Conservation (phyloP, 768 basidiomycete genomes). For the Phlebiopsis flavidoalba region DNA sequence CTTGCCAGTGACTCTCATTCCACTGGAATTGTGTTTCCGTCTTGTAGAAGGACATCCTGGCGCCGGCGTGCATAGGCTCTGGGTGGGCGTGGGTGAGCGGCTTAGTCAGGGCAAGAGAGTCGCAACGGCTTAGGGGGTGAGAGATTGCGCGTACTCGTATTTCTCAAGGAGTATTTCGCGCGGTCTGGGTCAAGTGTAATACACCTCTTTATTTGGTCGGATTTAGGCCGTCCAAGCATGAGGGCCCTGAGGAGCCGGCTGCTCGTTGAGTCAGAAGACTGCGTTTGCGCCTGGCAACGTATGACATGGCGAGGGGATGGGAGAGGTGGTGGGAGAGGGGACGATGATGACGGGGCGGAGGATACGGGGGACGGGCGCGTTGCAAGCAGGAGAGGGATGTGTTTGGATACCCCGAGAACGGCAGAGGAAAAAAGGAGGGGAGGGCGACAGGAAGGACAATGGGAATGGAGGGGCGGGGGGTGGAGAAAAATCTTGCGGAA, state of each 20-base stretch:
- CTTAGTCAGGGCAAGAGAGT: background rate
- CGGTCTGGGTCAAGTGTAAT: constrained; percentile 90
- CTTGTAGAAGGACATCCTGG: constrained; percentile 93
- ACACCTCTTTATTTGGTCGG: constrained; percentile 72
- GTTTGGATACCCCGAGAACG: constrained; percentile 25
- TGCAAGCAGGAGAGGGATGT: constrained; percentile 19
- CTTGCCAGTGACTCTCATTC: constrained; percentile 94
- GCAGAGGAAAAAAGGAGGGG: too few relatives aligned
- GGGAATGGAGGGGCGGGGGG: too few relatives aligned
- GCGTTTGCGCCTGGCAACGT: constrained; percentile 87
- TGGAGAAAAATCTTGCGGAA: too few relatives aligned
- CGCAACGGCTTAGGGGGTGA: constrained; percentile 22
- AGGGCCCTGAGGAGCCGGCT: constrained; percentile 69
- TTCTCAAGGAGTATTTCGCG: constrained; percentile 96
- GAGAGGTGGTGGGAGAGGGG: constrained; percentile 25
- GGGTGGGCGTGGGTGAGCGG: constrained; percentile 1
- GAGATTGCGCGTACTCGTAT: constrained; percentile 80
- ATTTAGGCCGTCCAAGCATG: constrained; percentile 55
- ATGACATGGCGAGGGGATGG: constrained; percentile 53
- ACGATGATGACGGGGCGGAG: constrained; percentile 29
- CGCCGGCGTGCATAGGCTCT: constrained; percentile 80
- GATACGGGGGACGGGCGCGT: constrained; percentile 36
- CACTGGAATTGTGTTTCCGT: constrained; percentile 91
- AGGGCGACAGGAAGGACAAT: too few relatives aligned
- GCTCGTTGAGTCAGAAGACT: constrained; percentile 85